Evolutionary conservation across 2,329 filamentous ascomycete genomes (phyloP).

Genomic region (Bisporella sp.): DNA sequence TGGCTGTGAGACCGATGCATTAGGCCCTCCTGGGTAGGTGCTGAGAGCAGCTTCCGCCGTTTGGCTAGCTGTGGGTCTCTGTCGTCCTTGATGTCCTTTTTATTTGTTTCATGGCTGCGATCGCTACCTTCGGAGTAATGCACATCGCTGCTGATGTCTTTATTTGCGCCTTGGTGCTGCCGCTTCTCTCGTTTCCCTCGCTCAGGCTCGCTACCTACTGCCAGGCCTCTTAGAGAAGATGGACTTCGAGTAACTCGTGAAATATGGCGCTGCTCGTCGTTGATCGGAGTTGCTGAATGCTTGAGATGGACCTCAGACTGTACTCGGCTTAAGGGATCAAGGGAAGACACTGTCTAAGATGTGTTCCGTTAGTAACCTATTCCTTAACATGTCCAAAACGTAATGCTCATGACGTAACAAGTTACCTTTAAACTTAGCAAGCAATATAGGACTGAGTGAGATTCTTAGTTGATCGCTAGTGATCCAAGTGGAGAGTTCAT

Average conservation of each 20-base stretch:
- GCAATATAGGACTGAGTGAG: slow-evolving; percentile 16
- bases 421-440: too few species aligned
- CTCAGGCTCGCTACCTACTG: background rate
- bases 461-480: slow-evolving; percentile 18
- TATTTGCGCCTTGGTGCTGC: too few species aligned
- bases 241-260: too few species aligned
- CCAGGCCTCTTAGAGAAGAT: background rate
- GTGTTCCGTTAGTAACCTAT: too few species aligned
- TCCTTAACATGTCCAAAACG: too few species aligned
- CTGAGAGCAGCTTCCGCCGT: slow-evolving; percentile 5
- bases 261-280: too few species aligned
- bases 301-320: too few species aligned
- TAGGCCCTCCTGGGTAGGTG: slow-evolving; percentile 1
- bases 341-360: too few species aligned
- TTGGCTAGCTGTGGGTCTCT: slow-evolving; percentile 8
- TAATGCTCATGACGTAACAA: too few species aligned
- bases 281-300: too few species aligned
- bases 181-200: background rate
- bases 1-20: slow-evolving; percentile 3
- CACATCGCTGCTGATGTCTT: slow-evolving; percentile 2
- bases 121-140: slow-evolving; percentile 4
- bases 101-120: slow-evolving; percentile 3
- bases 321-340: too few species aligned
- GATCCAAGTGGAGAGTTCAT: slow-evolving; percentile 9
- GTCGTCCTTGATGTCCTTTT: slow-evolving; percentile 2